Evolutionary conservation across 331 rosid species (phyloP).

Genomic region (Cydonia oblonga): DNA sequence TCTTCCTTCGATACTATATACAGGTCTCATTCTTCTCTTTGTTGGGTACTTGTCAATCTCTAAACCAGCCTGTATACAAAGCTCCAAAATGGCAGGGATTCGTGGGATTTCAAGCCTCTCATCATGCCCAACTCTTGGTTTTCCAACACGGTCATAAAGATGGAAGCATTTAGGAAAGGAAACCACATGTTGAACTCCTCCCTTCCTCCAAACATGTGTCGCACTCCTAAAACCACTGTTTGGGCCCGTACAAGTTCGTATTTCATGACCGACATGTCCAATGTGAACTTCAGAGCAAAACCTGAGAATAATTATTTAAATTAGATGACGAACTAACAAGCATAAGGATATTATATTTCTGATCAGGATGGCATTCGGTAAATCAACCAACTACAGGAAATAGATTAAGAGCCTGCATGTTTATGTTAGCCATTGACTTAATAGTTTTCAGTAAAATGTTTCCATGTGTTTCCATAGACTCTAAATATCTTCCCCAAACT

Average conservation of each 20-base stretch:
- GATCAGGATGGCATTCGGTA: background rate
- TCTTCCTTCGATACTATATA: conserved; percentile 74
- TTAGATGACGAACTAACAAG: background rate
- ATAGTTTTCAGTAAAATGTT: background rate
- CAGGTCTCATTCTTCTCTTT: conserved; percentile 72
- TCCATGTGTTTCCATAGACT: background rate
- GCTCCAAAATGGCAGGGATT: conserved; percentile 73
- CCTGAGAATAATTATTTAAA: conserved; percentile 19
- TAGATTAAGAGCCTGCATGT: background rate
- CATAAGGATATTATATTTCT: background rate
- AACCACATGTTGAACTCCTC: conserved; percentile 52
- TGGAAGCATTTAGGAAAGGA: conserved; percentile 67
- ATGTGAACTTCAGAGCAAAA: conserved; percentile 66
- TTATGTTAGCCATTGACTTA: background rate
- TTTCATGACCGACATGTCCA: conserved; percentile 66
- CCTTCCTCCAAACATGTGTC: conserved; percentile 65
- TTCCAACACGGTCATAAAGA: conserved; percentile 74
- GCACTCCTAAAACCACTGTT: conserved; percentile 50
- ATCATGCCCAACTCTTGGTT: conserved; percentile 71
- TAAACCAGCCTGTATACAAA: conserved; percentile 80
- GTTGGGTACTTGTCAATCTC: conserved; percentile 49
- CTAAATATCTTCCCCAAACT: background rate
- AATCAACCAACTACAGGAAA: background rate
- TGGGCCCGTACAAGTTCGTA: conserved; percentile 63
- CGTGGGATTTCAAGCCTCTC: conserved; percentile 43